Conservation (phyloP, 306 rosid genomes). For the Comarum palustre region DNA sequence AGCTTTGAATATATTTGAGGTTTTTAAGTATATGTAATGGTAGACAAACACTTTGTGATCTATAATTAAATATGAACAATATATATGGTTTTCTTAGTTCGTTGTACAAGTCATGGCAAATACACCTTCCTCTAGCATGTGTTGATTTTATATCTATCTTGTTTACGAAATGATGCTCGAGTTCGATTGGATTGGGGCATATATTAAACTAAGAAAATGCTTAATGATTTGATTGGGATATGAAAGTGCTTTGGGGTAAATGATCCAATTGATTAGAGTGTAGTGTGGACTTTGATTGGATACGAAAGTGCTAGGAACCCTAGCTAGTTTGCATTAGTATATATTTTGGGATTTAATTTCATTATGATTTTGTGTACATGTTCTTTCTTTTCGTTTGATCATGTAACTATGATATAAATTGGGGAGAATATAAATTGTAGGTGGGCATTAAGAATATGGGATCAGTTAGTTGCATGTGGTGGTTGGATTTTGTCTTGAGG, state of each 20-base stretch:
- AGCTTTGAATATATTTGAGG: conserved; percentile 5
- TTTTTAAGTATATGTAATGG: conserved; percentile 14
- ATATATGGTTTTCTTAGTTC: conserved; percentile 21
- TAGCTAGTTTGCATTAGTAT: not conserved
- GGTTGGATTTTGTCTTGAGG: conserved; percentile 39
- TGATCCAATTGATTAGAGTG: conserved; percentile 17
- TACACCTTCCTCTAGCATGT: not conserved
- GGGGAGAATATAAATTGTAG: not conserved
- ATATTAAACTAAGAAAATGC: conserved; percentile 28
- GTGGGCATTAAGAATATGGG: conserved; percentile 46
- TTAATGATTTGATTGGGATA: too few relatives aligned
- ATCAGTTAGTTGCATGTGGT: conserved; percentile 57
- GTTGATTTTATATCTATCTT: conserved; percentile 16
- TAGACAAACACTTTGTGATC: conserved; percentile 3
- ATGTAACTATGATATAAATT: not conserved
- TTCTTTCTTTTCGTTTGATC: not conserved
- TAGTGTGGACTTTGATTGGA: conserved; percentile 13
- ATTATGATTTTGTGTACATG: not conserved
- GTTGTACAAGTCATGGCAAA: conserved; percentile 10
- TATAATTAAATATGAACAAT: conserved; percentile 11
- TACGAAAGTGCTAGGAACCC: conserved; percentile 43
- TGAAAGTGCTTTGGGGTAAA: not conserved
- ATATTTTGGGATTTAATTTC: not conserved
- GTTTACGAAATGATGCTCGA: conserved; percentile 12
- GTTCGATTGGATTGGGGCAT: conserved; percentile 33